phyloP scores from a whole-genome alignment of 163 green algal species.

The Volvox carteri region DNA sequence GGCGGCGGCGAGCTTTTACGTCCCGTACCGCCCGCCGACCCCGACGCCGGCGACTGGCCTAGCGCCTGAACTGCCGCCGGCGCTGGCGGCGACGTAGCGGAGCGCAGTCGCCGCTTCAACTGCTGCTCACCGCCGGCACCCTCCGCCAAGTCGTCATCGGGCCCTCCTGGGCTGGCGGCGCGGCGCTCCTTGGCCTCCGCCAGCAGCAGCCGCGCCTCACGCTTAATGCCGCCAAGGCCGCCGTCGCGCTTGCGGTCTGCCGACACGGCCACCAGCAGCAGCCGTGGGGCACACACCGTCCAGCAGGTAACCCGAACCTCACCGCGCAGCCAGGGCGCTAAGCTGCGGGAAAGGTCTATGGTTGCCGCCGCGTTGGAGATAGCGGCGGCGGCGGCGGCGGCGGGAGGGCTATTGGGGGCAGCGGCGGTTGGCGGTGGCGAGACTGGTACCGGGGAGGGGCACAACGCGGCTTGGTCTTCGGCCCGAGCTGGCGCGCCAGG shows the following conservation, averaged over 20 bases:
- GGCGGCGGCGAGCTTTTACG: background rate
- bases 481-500: background rate
- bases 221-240: constrained; percentile 49
- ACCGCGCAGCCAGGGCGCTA: constrained; percentile 24
- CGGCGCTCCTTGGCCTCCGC: constrained; percentile 34
- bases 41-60: background rate
- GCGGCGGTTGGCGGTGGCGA: background rate
- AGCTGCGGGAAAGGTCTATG: constrained; percentile 22
- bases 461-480: background rate
- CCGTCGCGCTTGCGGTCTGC: constrained; percentile 53
- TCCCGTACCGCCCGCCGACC: background rate
- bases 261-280: constrained; percentile 36
- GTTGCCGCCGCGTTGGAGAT: background rate
- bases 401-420: background rate
- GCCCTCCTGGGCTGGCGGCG: background rate
- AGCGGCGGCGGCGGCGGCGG: background rate
- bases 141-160: background rate
- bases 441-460: background rate
- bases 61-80: background rate
- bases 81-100: constrained; percentile 15
- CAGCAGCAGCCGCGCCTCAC: constrained; percentile 48
- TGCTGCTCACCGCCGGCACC: constrained; percentile 6
- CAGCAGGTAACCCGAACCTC: constrained; percentile 39
- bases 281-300: constrained; percentile 18
- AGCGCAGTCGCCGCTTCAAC: constrained; percentile 42